phyloP scores from a whole-genome alignment of 495 filamentous ascomycete species.

The Rostrohypoxylon terebratum region DNA sequence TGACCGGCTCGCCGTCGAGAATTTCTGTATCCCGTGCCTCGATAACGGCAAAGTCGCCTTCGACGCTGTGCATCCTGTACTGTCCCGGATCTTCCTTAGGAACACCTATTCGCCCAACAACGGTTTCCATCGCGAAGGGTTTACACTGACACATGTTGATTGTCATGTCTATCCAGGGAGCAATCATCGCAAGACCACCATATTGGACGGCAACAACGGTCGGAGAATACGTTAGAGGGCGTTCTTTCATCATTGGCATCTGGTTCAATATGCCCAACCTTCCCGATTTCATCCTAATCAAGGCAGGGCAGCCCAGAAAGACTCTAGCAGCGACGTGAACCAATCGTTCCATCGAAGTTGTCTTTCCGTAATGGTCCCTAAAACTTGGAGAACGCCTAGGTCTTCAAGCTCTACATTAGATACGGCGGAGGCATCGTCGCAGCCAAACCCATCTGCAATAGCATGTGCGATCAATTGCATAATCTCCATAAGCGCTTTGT shows the following conservation, averaged over 20 bases:
- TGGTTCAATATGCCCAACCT: background rate
- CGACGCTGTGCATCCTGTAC: background rate
- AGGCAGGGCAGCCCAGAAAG: background rate
- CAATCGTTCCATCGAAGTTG: background rate
- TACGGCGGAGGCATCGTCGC: background rate
- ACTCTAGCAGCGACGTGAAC: background rate
- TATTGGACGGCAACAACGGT: background rate
- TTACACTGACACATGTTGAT: background rate
- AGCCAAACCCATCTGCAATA: background rate
- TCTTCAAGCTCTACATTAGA: background rate
- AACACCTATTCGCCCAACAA: background rate
- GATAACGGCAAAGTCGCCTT: background rate
- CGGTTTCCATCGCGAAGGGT: background rate
- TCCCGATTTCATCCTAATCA: background rate
- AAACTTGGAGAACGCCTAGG: background rate
- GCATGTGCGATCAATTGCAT: background rate
- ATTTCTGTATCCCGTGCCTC: background rate
- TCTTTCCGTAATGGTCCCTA: background rate
- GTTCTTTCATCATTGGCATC: background rate
- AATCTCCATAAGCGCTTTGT: background rate
- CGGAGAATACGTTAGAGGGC: background rate
- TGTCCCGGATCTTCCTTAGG: background rate
- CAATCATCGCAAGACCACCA: background rate
- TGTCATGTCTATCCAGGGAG: background rate
- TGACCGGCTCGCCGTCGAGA: background rate